Conservation (phyloP, 768 basidiomycete genomes). For the Suillus bovinus region DNA sequence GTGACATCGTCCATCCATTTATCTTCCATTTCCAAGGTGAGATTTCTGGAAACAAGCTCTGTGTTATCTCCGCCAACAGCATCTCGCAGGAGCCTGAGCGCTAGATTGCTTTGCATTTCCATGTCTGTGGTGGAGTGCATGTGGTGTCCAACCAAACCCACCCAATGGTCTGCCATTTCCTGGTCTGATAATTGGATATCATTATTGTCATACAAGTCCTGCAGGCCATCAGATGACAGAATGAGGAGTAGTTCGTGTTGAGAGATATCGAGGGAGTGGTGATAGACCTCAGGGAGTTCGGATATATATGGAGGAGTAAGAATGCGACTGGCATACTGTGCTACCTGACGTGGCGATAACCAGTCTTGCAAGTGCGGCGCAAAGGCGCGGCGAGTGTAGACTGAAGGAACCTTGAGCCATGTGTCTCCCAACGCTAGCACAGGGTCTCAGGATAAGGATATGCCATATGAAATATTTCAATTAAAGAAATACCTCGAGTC, state of each 20-base stretch:
- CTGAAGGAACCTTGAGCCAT: conserved; percentile 35
- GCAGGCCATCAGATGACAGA: conserved; percentile 48
- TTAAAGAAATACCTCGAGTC: conserved; percentile 33
- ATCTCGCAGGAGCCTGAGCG: conserved; percentile 42
- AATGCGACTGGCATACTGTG: conserved; percentile 35
- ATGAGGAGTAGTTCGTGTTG: conserved; percentile 35
- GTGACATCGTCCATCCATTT: conserved; percentile 54
- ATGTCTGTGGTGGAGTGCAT: conserved; percentile 22
- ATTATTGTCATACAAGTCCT: conserved; percentile 39
- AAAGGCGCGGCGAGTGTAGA: conserved; percentile 35
- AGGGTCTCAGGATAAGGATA: conserved; percentile 17
- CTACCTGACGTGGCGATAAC: conserved; percentile 18
- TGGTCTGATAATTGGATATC: conserved; percentile 23
- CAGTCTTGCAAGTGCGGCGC: conserved; percentile 25
- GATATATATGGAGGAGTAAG: conserved; percentile 50
- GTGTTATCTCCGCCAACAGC: conserved; percentile 44
- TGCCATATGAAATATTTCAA: not conserved
- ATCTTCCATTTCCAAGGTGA: conserved; percentile 52
- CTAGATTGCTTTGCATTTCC: conserved; percentile 32
- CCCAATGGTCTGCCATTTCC: conserved; percentile 38
- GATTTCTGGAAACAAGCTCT: conserved; percentile 39
- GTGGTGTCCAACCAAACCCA: conserved; percentile 29
- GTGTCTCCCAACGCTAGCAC: conserved; percentile 27
- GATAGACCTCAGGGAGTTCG: conserved; percentile 40
- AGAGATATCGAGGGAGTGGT: conserved; percentile 30